Evolutionary conservation across 345 rosid species (phyloP), one percentile per base, ranked within the genome.

Genomic region (Lagerstroemia speciosa): DNA sequence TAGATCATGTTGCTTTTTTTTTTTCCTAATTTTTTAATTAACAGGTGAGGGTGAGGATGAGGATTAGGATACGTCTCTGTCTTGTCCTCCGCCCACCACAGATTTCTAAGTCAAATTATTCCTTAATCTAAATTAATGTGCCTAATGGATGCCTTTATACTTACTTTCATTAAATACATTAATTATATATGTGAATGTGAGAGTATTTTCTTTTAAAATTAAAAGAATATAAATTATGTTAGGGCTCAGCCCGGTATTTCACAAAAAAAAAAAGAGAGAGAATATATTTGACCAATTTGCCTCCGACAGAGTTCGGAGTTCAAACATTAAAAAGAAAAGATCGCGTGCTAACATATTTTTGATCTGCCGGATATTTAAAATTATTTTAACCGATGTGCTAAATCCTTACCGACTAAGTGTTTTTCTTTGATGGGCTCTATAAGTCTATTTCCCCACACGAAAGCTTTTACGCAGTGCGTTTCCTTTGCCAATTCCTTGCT

Each of bases 21-120:
- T 9, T 14, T 11, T 43, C 11, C 3, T 2, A 48, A 48, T 48
- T 19, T 6, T 5, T 48, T 48, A 48, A 3, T 4, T 0, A 3
- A 15, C 3, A 30, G 33, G 29, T n/a, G 3, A 65, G 32, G 26
- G 41, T 41, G 52, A 11, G 11, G 38, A 46, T 33, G 24, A 60
- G 64, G 3, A 20, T 52, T 26, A n/a, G 29, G 29, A 58, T 58
- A 58, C 29, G 63, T 30, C 34, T 58, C 34, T 52, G 3, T 58
- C 34, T 58, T 27, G 63, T 58, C 16, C 63, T 58, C 63, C 15
- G 63, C 29, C 63, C 63, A 58, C 62, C 62, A 52, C 62, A 32
- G 62, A n/a, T 67, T 22, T 69, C 66, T 20, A 60, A 69, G 72
- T 69, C 72, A 37, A 69, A 69, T 29, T 58, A 69, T 69, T 69